Percentiles rank a stretch among this genome's conserved stretches.
phyloP scores from a whole-genome alignment of 2,329 filamentous ascomycete genomes.

The Fusarium chlamydosporum region DNA sequence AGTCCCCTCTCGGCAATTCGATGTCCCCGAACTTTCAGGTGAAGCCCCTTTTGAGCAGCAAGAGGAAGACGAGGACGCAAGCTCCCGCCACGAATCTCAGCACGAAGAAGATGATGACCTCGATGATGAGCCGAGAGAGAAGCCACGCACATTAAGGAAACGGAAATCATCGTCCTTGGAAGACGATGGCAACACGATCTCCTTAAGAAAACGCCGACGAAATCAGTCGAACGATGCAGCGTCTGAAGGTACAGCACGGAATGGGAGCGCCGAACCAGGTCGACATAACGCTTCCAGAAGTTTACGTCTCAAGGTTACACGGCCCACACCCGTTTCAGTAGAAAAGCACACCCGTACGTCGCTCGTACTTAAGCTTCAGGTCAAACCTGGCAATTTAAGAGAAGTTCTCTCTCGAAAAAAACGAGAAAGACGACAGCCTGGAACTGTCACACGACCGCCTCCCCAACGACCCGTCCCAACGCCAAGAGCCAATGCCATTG shows the following conservation, averaged over 20 bases:
- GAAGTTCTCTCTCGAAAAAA: slow-evolving; percentile 56
- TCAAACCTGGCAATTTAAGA: slow-evolving; percentile 57
- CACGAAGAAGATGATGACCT: slow-evolving; percentile 24
- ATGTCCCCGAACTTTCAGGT: slow-evolving; percentile 35
- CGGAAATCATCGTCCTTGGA: slow-evolving; percentile 83
- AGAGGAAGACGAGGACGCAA: slow-evolving; percentile 28
- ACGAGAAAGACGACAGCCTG: slow-evolving; percentile 51
- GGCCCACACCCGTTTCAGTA: slow-evolving; percentile 59
- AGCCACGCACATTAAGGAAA: slow-evolving; percentile 83
- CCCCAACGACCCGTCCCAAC: slow-evolving; percentile 49
- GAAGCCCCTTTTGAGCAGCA: slow-evolving; percentile 25
- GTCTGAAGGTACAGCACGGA: slow-evolving; percentile 55
- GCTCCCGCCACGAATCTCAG: slow-evolving; percentile 33
- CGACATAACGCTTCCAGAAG: slow-evolving; percentile 66
- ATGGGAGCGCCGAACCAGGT: slow-evolving; percentile 50
- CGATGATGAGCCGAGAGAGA: slow-evolving; percentile 59
- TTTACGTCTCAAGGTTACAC: slow-evolving; percentile 67
- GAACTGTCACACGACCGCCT: slow-evolving; percentile 40
- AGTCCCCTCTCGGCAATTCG: slow-evolving; percentile 50
- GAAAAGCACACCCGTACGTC: slow-evolving; percentile 56
- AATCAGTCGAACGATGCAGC: slow-evolving; percentile 62
- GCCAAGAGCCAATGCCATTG: slow-evolving; percentile 38
- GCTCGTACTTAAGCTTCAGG: slow-evolving; percentile 56
- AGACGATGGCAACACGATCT: slow-evolving; percentile 67
- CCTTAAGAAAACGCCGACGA: slow-evolving; percentile 68